Percentiles rank a stretch among this genome's conserved stretches.
phyloP scores from a whole-genome alignment of 306 rosid genomes.

The Mimosa bimucronata region DNA sequence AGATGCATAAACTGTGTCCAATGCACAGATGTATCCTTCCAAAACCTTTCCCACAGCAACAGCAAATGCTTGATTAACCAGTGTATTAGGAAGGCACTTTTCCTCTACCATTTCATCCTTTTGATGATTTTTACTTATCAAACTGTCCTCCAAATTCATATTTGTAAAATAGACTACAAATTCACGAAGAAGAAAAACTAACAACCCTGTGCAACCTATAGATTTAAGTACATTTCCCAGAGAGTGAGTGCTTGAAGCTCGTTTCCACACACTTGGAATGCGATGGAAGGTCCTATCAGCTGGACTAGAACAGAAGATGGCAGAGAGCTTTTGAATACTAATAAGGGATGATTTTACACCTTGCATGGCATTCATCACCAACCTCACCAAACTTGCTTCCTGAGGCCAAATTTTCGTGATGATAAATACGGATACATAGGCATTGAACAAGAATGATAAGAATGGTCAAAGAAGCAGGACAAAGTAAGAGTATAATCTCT shows the following conservation, averaged over 20 bases:
- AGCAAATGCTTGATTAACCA: slow-evolving; percentile 90
- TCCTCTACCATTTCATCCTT: slow-evolving; percentile 35
- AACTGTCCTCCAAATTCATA: slow-evolving; percentile 33
- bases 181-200: slow-evolving; percentile 67
- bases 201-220: slow-evolving; percentile 65
- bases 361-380: slow-evolving; percentile 76
- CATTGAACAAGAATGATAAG: slow-evolving; percentile 14
- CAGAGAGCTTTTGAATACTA: slow-evolving; percentile 58
- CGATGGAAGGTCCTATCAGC: slow-evolving; percentile 72
- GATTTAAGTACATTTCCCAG: slow-evolving; percentile 69
- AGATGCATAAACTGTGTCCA: slow-evolving; percentile 75
- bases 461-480: not conserved
- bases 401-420: slow-evolving; percentile 39
- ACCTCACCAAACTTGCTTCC: slow-evolving; percentile 85
- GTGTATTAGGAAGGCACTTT: slow-evolving; percentile 50
- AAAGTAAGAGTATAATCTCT: not conserved
- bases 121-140: slow-evolving; percentile 33
- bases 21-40: slow-evolving; percentile 69
- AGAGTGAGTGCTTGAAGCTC: slow-evolving; percentile 78
- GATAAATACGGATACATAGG: not conserved
- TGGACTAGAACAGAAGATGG: slow-evolving; percentile 64
- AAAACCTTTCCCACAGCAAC: slow-evolving; percentile 84
- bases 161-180: slow-evolving; percentile 64
- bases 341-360: slow-evolving; percentile 74
- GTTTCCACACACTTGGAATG: slow-evolving; percentile 73